phyloP scores from a whole-genome alignment of 345 rosid species.

The Balakata baccata region DNA sequence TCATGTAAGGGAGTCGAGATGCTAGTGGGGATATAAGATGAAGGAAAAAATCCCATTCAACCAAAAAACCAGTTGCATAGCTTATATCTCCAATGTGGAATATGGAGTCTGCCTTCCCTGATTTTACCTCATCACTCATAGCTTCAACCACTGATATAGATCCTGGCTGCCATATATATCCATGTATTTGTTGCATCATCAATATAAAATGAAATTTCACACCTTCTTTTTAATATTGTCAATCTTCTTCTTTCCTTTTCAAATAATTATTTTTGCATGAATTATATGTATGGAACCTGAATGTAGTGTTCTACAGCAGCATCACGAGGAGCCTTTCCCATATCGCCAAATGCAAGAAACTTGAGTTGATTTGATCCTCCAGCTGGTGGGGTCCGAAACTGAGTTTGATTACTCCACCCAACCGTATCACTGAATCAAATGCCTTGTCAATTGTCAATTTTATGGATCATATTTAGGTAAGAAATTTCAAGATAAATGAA shows the following conservation, averaged over 20 bases:
- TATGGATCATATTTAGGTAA: no score
- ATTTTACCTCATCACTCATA: slow-evolving; percentile 38
- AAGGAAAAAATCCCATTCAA: slow-evolving; percentile 74
- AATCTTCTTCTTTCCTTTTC: no score
- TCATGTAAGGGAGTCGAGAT: slow-evolving; percentile 63
- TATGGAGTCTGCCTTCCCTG: slow-evolving; percentile 48
- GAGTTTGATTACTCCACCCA: slow-evolving; percentile 55
- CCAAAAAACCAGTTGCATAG: slow-evolving; percentile 71
- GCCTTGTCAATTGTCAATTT: no score
- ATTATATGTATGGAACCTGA: slow-evolving; percentile 37
- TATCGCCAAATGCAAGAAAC: slow-evolving; percentile 61
- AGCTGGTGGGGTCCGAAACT: slow-evolving; percentile 54
- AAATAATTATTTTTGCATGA: neutral
- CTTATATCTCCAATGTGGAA: slow-evolving; percentile 81
- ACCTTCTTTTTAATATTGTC: no score
- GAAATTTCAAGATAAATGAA: no score
- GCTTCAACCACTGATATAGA: slow-evolving; percentile 51
- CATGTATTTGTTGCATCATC: no score
- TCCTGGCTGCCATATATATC: slow-evolving; percentile 46
- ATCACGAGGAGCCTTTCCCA: slow-evolving; percentile 76
- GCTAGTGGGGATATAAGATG: slow-evolving; percentile 53
- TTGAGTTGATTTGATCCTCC: slow-evolving; percentile 52
- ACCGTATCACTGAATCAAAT: slow-evolving; percentile 38
- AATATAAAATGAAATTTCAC: no score
- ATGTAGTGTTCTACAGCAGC: slow-evolving; percentile 59